phyloP scores from a whole-genome alignment of 305 asterid species.

The Fraxinus floribunda region DNA sequence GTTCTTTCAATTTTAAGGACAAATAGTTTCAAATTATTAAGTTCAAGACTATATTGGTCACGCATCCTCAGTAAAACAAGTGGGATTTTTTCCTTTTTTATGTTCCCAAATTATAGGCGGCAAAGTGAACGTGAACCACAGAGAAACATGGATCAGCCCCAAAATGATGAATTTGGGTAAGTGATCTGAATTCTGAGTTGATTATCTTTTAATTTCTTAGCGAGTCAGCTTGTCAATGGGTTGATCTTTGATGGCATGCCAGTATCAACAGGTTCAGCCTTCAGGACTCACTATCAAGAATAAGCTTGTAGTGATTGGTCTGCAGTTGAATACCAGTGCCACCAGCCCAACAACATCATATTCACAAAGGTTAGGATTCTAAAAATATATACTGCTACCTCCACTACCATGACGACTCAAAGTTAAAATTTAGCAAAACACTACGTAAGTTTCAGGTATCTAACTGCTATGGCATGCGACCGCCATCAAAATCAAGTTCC shows the following conservation, averaged over 20 bases:
- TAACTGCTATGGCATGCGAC: background rate
- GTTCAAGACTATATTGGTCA: background rate
- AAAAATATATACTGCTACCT: background rate
- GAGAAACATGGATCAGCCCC: background rate
- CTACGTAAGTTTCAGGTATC: background rate
- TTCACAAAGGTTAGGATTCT: background rate
- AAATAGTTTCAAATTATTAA: background rate
- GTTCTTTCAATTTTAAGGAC: background rate
- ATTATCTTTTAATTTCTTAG: background rate
- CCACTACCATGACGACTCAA: background rate
- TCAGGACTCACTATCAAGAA: background rate
- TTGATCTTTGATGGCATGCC: background rate
- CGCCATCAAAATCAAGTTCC: background rate
- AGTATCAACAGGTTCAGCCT: background rate
- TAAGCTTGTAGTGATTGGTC: background rate
- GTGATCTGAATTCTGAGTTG: background rate
- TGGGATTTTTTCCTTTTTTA: background rate
- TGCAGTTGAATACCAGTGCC: background rate
- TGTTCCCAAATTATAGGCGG: background rate
- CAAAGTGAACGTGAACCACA: background rate
- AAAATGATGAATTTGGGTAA: background rate
- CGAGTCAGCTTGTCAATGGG: background rate
- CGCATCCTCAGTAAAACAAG: background rate
- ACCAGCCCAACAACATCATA: background rate
- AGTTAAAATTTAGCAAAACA: background rate